Percentiles rank a stretch among this genome's conserved stretches.
Conservation (phyloP, 345 rosid species). For the Populus simonii region DNA sequence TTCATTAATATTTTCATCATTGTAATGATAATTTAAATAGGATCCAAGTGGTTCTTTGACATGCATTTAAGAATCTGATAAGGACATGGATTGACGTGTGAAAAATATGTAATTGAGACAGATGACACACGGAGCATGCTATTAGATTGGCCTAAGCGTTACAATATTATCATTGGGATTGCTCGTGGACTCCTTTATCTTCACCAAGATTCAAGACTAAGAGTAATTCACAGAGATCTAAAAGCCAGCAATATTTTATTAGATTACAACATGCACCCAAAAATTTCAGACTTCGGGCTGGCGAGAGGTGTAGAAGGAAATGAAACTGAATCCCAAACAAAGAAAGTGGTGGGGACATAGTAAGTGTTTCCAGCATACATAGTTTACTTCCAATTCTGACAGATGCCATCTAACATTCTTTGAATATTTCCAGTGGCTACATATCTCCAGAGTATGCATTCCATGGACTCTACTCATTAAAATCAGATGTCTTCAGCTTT, state of each 20-base stretch:
- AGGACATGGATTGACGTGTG: background rate
- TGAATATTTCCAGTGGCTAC: background rate
- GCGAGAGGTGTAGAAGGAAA: background rate
- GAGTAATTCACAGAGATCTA: conserved; percentile 39
- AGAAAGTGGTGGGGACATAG: background rate
- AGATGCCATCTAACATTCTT: background rate
- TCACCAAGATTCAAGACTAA: conserved; percentile 39
- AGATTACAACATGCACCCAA: conserved; percentile 1
- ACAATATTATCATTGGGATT: conserved; percentile 33
- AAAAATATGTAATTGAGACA: conserved; percentile 5
- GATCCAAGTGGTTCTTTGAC: background rate
- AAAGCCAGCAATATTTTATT: conserved; percentile 1
- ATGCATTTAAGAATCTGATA: background rate
- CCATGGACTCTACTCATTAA: background rate
- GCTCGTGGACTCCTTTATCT: conserved; percentile 28
- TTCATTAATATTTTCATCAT: too few species aligned
- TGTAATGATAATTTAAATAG: background rate
- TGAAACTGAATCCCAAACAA: background rate
- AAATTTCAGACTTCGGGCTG: conserved; percentile 2
- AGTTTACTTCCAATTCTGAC: background rate
- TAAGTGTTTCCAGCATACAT: background rate
- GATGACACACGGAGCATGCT: conserved; percentile 17
- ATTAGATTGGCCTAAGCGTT: conserved; percentile 25
- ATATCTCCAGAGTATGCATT: conserved; percentile 1
- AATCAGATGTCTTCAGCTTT: background rate